phyloP scores from a whole-genome alignment of 768 basidiomycete species.

The Boletus edulis region DNA sequence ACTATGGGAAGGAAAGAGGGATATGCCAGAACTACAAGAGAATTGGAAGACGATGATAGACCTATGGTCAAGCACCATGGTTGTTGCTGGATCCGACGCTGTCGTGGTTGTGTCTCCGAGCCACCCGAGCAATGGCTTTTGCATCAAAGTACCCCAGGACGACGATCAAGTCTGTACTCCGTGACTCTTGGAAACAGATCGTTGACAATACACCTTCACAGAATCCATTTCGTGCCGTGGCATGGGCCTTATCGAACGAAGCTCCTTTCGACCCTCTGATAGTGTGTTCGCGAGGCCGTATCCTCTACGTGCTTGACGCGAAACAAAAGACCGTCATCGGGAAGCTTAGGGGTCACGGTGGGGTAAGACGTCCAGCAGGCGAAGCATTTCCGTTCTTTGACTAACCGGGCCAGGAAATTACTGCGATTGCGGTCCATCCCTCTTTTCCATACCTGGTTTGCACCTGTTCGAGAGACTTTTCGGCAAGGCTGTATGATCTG shows the following conservation, averaged over 20 bases:
- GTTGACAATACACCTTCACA: slow-evolving; percentile 11
- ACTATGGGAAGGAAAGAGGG: slow-evolving; percentile 36
- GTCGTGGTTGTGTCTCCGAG: slow-evolving; percentile 37
- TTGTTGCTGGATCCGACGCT: slow-evolving; percentile 41
- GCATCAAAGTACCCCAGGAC: slow-evolving; percentile 35
- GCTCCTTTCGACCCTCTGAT: slow-evolving; percentile 55
- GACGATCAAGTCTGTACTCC: slow-evolving; percentile 15
- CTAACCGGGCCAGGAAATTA: slow-evolving; percentile 50
- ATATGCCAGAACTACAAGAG: slow-evolving; percentile 29
- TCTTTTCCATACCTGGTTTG: slow-evolving; percentile 55
- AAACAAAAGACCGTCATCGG: slow-evolving; percentile 40
- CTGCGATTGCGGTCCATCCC: slow-evolving; percentile 66
- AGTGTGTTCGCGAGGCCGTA: slow-evolving; percentile 50
- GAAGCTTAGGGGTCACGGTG: slow-evolving; percentile 67
- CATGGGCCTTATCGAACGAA: slow-evolving; percentile 54
- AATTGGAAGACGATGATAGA: slow-evolving; percentile 47
- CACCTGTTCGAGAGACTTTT: slow-evolving; percentile 71
- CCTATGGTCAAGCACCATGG: slow-evolving; percentile 50
- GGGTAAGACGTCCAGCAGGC: slow-evolving; percentile 43
- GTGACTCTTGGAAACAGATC: neutral
- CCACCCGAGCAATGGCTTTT: slow-evolving; percentile 20
- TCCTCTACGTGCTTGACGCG: slow-evolving; percentile 57
- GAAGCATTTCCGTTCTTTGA: slow-evolving; percentile 5
- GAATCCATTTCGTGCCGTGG: slow-evolving; percentile 37
- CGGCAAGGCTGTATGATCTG: slow-evolving; percentile 69